Evolutionary conservation across 2,329 filamentous ascomycete genomes (phyloP).

Genomic region (Botryotinia narcissicola): DNA sequence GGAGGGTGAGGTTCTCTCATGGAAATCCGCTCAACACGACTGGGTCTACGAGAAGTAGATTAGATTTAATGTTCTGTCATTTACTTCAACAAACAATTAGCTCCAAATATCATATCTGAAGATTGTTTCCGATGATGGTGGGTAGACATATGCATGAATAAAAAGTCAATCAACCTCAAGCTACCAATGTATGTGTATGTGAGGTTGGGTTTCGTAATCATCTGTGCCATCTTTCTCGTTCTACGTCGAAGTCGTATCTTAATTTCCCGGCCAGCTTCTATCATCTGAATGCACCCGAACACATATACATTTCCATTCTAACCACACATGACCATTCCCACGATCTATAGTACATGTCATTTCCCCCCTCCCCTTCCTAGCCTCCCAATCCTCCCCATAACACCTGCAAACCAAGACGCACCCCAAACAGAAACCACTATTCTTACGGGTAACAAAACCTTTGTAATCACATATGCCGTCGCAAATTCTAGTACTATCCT

Average conservation of each 20-base stretch:
- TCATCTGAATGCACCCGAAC: not conserved
- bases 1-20: constrained; percentile 77
- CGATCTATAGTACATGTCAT: not conserved
- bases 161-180: constrained; percentile 2
- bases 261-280: not conserved
- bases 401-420: constrained; percentile 86
- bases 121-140: not conserved
- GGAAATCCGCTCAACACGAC: constrained; percentile 79
- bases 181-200: not conserved
- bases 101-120: not conserved
- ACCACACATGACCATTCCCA: not conserved
- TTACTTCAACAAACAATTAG: not conserved
- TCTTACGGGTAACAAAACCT: constrained; percentile 74
- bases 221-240: not conserved
- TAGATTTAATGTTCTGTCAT: constrained; percentile 6
- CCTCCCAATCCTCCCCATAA: constrained; percentile 51
- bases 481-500: constrained; percentile 64
- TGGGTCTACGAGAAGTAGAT: constrained; percentile 93
- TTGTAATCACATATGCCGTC: constrained; percentile 87
- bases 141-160: not conserved
- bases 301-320: not conserved
- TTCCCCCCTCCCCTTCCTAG: constrained; percentile 20
- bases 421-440: constrained; percentile 79
- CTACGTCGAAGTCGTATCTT: not conserved
- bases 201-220: not conserved